These are phyloP conservation scores for Xylariaceae sp. DNA, from an alignment of 2,329 filamentous ascomycete species.

Conservation along the genomic window DNA sequence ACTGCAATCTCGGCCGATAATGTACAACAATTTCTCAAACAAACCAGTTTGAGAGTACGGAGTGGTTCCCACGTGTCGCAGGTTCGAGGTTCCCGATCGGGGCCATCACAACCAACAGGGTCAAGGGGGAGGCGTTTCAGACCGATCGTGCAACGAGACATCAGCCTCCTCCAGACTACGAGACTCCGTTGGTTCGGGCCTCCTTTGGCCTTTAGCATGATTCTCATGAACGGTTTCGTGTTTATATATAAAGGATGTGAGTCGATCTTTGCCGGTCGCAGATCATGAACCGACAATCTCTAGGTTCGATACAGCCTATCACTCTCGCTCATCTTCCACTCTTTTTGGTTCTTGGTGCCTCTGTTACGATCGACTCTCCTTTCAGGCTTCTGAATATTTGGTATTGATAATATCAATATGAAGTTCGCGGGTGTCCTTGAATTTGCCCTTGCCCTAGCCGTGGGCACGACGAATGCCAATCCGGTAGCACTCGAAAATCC, in stretches of 20 bases:
- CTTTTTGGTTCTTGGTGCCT: neutral
- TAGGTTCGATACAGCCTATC: slow-evolving; percentile 11
- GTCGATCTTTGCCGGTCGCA: slow-evolving; percentile 22
- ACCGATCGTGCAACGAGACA: slow-evolving; percentile 3
- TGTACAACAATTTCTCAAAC: slow-evolving; percentile 15
- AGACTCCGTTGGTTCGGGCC: neutral
- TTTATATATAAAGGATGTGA: slow-evolving; percentile 20
- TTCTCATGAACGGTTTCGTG: neutral
- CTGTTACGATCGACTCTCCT: slow-evolving; percentile 3
- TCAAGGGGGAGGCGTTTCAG: slow-evolving; percentile 10
- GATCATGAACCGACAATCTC: slow-evolving; percentile 21
- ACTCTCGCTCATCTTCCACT: slow-evolving; percentile 17
- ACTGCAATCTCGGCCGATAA: too few relatives aligned
- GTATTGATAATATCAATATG: slow-evolving; percentile 4
- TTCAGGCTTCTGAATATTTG: slow-evolving; percentile 2
- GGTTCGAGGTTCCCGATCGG: slow-evolving; percentile 9
- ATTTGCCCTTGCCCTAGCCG: slow-evolving; percentile 2
- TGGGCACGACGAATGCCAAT: slow-evolving; percentile 2
- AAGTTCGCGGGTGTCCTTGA: slow-evolving; percentile 5
- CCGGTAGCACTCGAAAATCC: slow-evolving; percentile 4
- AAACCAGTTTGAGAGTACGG: slow-evolving; percentile 10
- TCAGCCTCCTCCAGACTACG: neutral
- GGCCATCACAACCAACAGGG: neutral
- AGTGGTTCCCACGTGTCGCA: slow-evolving; percentile 5
- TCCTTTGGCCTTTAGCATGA: slow-evolving; percentile 1